Evolutionary conservation across 768 basidiomycete species (phyloP), one percentile per base, ranked within the genome.

Genomic region (Calocybe gangraenosa): DNA sequence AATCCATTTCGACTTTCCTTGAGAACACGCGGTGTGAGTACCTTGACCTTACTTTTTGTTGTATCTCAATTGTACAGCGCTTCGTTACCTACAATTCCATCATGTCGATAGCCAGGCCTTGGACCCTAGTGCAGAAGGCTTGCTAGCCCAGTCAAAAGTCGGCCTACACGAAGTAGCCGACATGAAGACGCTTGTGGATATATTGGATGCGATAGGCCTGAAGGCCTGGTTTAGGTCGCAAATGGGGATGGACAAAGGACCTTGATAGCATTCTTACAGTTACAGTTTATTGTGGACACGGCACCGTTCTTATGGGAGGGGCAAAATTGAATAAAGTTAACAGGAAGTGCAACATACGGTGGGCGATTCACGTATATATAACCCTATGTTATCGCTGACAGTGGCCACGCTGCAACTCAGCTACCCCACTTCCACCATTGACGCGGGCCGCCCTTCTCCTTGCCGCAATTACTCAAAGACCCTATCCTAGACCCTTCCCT

Each of bases 51-150:
- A 3, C 17, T 28, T 13, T 10, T 7, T 17, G 18, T 23, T 17
- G 30, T 15, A 40, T 14, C 8, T 30, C 23, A 23, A 13, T 39
- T 21, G 28, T 15, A 23, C 18, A 71, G 71, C 61, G 18, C 52
- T 71, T 42, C 66, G 69, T 1, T 74, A 72, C 51, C 61, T 71
- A n/a, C 67, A 69, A 39, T 72, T 71, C 46, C 69, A 65, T 46
- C 70, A 72, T 37, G 58, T 74, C 8, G 63, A 63, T 47, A 72
- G 67, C 2, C 60, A 61, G 8, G 59, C 58, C 21, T 49, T 68
- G 23, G 48, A 44, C 1, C 22, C 40, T 19, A 44, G 48, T 11
- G 19, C 33, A 22, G 42, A 47, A 35, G 40, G 23, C 7, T 59
- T 59, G 15, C 30, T 67, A 21, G 56, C 61, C 10, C 53, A 59